phyloP scores from a whole-genome alignment of 1,284 basidiomycete genomes.

The Wallemia ichthyophaga region DNA sequence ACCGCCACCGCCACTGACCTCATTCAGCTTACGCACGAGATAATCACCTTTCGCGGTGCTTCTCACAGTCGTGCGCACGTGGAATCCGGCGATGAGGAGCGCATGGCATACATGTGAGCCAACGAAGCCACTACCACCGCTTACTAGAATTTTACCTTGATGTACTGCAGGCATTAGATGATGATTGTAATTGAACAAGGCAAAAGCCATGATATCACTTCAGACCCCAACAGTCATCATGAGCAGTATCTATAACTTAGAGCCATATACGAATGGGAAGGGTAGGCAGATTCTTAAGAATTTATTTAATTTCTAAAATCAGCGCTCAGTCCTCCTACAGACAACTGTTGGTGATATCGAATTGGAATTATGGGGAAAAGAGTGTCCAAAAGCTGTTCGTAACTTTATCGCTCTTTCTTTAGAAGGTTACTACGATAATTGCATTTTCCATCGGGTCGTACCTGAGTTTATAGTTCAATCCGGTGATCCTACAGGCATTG shows the following conservation, averaged over 20 bases:
- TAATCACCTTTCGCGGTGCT: slow-evolving; percentile 23
- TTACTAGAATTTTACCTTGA: background rate
- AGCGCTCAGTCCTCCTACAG: slow-evolving; percentile 39
- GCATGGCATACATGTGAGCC: background rate
- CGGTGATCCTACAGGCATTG: slow-evolving; percentile 78
- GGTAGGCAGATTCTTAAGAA: background rate
- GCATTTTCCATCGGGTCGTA: slow-evolving; percentile 74
- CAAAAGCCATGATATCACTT: background rate
- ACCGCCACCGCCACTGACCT: slow-evolving; percentile 14
- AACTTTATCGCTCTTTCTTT: slow-evolving; percentile 72
- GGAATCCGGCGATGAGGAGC: slow-evolving; percentile 6
- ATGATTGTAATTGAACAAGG: background rate
- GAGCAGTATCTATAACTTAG: background rate
- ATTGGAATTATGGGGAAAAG: slow-evolving; percentile 63
- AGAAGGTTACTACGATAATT: slow-evolving; percentile 91
- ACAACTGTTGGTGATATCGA: slow-evolving; percentile 78
- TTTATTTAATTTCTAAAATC: background rate
- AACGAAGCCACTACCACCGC: background rate
- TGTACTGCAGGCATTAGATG: background rate
- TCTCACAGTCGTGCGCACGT: slow-evolving; percentile 28
- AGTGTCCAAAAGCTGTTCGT: slow-evolving; percentile 29
- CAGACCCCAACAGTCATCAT: background rate
- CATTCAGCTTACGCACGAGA: slow-evolving; percentile 21
- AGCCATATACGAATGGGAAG: background rate
- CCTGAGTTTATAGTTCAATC: slow-evolving; percentile 75